Evolutionary conservation across 345 rosid genomes (phyloP).

Genomic region (thale cress (Arabidopsis thaliana)): TAIR10.1 NC_003076.8:23899001-23899500

Average conservation of each 20-base stretch:
- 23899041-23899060: conserved; percentile 28
- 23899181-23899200: conserved; percentile 29
- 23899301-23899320: not conserved
- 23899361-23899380: not conserved
- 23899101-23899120: conserved; percentile 7
- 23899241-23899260: conserved; percentile 19
- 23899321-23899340: not conserved
- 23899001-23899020: not conserved
- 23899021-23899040: conserved; percentile 1
- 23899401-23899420: not conserved
- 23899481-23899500: conserved; percentile 10
- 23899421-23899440: not conserved
- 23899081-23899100: conserved; percentile 22
- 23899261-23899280: not conserved
- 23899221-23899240: not conserved
- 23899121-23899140: conserved; percentile 14
- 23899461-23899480: conserved; percentile 23
- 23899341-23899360: not conserved
- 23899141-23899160: conserved; percentile 28
- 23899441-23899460: conserved; percentile 1
- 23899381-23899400: not conserved
- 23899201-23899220: not conserved
- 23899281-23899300: conserved; percentile 1
- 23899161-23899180: conserved; percentile 25
- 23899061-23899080: conserved; percentile 34